These are phyloP conservation scores for Vickermania spadyakhi DNA, from an alignment of 208 protist species.

Conservation along the genomic window DNA sequence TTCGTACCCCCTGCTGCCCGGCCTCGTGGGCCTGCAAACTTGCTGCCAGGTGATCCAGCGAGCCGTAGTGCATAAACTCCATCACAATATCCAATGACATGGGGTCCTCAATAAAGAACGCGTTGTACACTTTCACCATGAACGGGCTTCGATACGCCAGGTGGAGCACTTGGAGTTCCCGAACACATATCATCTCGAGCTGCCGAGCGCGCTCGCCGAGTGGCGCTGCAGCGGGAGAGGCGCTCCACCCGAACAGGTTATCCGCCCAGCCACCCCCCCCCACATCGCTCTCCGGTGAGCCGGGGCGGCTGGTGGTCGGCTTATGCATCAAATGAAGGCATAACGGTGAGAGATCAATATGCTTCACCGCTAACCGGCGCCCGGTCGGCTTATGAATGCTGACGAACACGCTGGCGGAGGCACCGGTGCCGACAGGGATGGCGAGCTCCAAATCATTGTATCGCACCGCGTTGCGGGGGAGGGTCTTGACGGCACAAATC, in stretches of 20 bases:
- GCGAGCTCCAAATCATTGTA: constrained; percentile 45
- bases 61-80: constrained; percentile 89
- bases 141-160: constrained; percentile 77
- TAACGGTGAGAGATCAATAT: constrained; percentile 58
- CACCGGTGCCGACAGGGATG: constrained; percentile 42
- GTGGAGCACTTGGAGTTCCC: constrained; percentile 83
- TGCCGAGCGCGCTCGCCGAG: constrained; percentile 18
- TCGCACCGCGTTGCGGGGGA: constrained; percentile 35
- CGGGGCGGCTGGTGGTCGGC: background rate
- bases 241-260: background rate
- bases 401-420: constrained; percentile 63
- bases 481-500: background rate
- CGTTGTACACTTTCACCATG: constrained; percentile 89
- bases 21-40: constrained; percentile 28
- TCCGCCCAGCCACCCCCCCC: background rate
- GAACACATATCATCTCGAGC: constrained; percentile 59
- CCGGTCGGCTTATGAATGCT: constrained; percentile 59
- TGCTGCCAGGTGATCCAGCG: constrained; percentile 43
- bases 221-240: background rate
- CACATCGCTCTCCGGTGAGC: background rate
- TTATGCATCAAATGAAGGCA: constrained; percentile 17
- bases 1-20: constrained; percentile 14
- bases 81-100: constrained; percentile 76
- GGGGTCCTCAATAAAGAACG: constrained; percentile 49
- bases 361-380: constrained; percentile 67